A percentile compares a stretch with the other conserved stretches of the same genome.
Conservation (phyloP, 208 protist genomes). For the Trypanosoma platydactyli region DNA sequence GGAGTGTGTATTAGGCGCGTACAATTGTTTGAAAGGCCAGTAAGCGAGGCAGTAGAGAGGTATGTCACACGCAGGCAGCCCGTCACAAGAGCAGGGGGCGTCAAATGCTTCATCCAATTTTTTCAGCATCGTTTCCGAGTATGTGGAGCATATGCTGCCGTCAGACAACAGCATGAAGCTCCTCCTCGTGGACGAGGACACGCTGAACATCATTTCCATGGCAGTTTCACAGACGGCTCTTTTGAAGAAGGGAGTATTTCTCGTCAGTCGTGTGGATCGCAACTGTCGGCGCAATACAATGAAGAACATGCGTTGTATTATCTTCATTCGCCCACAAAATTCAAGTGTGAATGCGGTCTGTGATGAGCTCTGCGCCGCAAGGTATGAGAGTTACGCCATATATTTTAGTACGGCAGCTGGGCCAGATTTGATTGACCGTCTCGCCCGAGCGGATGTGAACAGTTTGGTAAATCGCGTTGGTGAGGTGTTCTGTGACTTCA, state of each 20-base stretch:
- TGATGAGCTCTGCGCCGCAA: slow-evolving; percentile 88
- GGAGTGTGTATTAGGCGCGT: no score
- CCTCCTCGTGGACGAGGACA: slow-evolving; percentile 94
- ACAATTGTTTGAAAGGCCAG: not conserved
- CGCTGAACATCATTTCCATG: slow-evolving; percentile 93
- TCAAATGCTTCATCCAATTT: slow-evolving; percentile 24
- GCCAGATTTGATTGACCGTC: slow-evolving; percentile 74
- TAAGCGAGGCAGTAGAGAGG: not conserved
- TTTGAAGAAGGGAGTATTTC: slow-evolving; percentile 95
- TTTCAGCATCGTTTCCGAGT: slow-evolving; percentile 50
- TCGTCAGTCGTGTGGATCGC: slow-evolving; percentile 92
- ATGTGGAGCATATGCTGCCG: slow-evolving; percentile 66
- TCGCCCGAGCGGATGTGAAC: slow-evolving; percentile 95
- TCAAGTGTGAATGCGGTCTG: slow-evolving; percentile 84
- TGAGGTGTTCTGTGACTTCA: slow-evolving; percentile 96
- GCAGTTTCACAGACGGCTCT: slow-evolving; percentile 94
- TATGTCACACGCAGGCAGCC: no score
- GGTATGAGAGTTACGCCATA: slow-evolving; percentile 80
- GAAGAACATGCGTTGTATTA: slow-evolving; percentile 91
- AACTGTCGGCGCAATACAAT: slow-evolving; percentile 79
- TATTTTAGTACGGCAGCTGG: slow-evolving; percentile 91
- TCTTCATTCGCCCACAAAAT: slow-evolving; percentile 91
- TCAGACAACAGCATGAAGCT: slow-evolving; percentile 92
- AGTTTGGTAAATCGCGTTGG: slow-evolving; percentile 89
- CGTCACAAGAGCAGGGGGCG: not conserved